Evolutionary conservation across 495 filamentous ascomycete species (phyloP), one percentile per base, ranked within the genome.

Genomic region (Lophiostoma macrostomum): DNA sequence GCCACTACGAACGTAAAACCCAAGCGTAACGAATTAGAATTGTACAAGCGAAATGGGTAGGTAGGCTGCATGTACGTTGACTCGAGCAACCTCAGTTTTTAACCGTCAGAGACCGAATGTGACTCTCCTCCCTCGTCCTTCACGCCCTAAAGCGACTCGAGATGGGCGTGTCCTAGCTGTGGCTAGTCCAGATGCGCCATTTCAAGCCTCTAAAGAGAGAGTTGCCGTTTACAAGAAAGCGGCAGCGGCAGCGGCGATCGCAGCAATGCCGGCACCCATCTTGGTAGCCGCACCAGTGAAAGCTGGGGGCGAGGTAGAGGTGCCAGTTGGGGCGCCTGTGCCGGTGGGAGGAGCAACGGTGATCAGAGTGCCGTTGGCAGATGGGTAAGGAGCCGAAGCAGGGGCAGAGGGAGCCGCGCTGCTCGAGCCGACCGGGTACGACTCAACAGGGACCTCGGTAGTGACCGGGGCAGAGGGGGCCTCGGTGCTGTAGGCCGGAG

Each of bases 181-280:
- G 14, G 5, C n/a, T 4, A 34, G 24, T n/a, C n/a, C n/a, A n/a
- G n/a, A n/a, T n/a, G n/a, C n/a, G n/a, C n/a, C n/a, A n/a, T n/a
- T n/a, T n/a, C n/a, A n/a, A n/a, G n/a, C n/a, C n/a, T n/a, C n/a
- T n/a, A n/a, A n/a, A 43, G 24, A 24, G 28, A 23, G 41, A 36
- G 6, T 14, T 67, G 40, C 58, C 59, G 70, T 75, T 87, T 91
- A 91, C 76, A 90, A 80, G 66, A 86, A 64, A 72, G 81, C 79
- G 66, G 84, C 87, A 64, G 83, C 88, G 73, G 90, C 79, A 64
- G 65, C 39, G 43, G 66, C 44, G 13, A 48, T 29, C 7, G 30
- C 66, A 35, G 56, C 46, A 43, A 90, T 73, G 73, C 79, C 65
- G 24, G 62, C 84, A 61, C 82, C 87, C 56, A 82, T 82, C 60